Evolutionary conservation across 768 basidiomycete genomes (phyloP), one percentile per base, ranked within the genome.

Genomic region (Tricholoma terreum): DNA sequence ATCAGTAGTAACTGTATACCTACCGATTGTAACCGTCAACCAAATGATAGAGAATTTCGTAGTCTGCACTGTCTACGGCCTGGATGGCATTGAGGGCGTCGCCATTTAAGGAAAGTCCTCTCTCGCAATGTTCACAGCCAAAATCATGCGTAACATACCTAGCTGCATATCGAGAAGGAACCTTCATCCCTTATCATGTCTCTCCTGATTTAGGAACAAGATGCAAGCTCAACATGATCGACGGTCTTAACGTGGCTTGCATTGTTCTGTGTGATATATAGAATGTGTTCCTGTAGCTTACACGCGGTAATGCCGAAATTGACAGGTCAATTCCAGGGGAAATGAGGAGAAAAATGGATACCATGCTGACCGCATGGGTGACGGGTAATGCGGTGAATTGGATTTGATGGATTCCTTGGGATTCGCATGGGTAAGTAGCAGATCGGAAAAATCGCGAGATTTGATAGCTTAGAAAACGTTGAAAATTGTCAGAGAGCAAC

Each of bases 361-460:
- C 24, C 24, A 27, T 27, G 24, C 6, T 27, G 65, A 58, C 63
- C 66, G 66, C 63, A n/a, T 30, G 33, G 38, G 19, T 22, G 24
- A 27, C 24, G 24, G 4, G 36, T 5, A 27, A 9, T 35, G 45
- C 8, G 30, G 17, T 48, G 21, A 11, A 22, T 48, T 48, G 42
- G 61, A 52, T 59, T 57, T 59, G 55, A 57, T 62, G 58, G 55
- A 62, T 62, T 62, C 57, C 49, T 12, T 6, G 53, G 58, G 54
- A 4, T 22, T 11, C 45, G 33, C 48, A 24, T 49, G 40, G 45
- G 55, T 38, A 9, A 14, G 31, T 27, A 14, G 36, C 10, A 24
- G 31, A 40, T 19, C 24, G 35, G 15, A 14, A 15, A 34, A 49
- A 38, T 27, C 38, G 34, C 15, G n/a, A 21, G 34, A 46, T 12